A percentile compares a stretch with the other conserved stretches of the same genome.
Evolutionary conservation across 108 stramenopile species (phyloP).

Genomic region (Cylindrotheca fusiformis): DNA sequence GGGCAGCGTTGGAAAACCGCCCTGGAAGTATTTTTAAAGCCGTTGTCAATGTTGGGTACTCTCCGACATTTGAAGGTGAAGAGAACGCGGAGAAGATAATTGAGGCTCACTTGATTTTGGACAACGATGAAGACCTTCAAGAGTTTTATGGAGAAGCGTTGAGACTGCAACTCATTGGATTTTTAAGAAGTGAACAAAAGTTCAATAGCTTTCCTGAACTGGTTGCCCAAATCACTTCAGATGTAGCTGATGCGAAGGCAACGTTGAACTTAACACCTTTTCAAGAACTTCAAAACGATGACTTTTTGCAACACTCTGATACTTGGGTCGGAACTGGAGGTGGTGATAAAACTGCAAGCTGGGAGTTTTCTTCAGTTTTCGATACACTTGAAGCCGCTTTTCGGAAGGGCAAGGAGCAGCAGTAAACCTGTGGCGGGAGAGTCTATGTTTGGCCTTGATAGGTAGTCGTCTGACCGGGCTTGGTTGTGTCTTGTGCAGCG

Average conservation of each 20-base stretch:
- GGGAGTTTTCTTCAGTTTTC: conserved; percentile 50
- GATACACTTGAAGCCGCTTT: too few relatives aligned
- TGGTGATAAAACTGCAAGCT: conserved; percentile 71
- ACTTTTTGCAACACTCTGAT: conserved; percentile 17
- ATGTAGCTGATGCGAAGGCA: conserved; percentile 58
- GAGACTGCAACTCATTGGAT: conserved; percentile 72
- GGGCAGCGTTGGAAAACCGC: conserved; percentile 64
- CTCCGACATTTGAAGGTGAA: conserved; percentile 86
- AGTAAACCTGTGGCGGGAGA: too few relatives aligned
- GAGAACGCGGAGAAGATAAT: conserved; percentile 89
- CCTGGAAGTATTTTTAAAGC: conserved; percentile 52
- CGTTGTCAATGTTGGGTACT: conserved; percentile 89
- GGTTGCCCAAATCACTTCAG: conserved; percentile 69
- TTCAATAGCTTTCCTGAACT: conserved; percentile 77
- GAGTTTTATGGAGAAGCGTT: conserved; percentile 86
- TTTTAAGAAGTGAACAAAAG: conserved; percentile 75
- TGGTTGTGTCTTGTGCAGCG: too few relatives aligned
- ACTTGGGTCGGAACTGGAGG: conserved; percentile 72
- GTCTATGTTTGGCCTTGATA: too few relatives aligned
- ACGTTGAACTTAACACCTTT: conserved; percentile 51
- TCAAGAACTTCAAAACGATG: conserved; percentile 17
- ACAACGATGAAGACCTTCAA: conserved; percentile 14
- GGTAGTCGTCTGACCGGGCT: too few relatives aligned
- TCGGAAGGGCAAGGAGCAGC: too few relatives aligned
- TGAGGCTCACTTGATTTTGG: conserved; percentile 81